Evolutionary conservation across 1,284 basidiomycete genomes (phyloP), one percentile per base, ranked within the genome.

Genomic region (Ceratobasidium theobromae): DNA sequence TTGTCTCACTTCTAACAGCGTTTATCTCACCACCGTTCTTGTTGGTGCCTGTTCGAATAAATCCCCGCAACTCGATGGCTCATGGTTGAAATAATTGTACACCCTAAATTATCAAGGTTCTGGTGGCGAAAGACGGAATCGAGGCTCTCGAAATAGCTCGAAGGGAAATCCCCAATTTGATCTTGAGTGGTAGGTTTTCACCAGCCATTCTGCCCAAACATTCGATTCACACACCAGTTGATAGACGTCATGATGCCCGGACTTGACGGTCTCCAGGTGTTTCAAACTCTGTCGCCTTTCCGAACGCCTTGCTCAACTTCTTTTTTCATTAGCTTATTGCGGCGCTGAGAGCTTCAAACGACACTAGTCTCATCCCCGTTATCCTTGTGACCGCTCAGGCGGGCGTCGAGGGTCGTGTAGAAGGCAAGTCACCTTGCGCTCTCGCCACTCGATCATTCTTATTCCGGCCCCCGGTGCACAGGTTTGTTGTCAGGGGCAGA

Each of bases 201-300:
- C 30, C 5, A 38, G 35, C 8, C 35, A 16, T 46, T n/a, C 28
- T 27, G 33, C 2, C 21, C 23, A 51, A 14, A 4, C 21, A 23
- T 6, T 38, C 27, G 12, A 27, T 40, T 14, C 16, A 38, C 23
- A 8, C 35, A 5, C 9, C 43, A n/a, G 18, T 45, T 45, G 33
- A 23, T 51, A 62, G 57, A 80, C 64, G 75, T 78, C 5, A 77
- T 77, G 74, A 77, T 79, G 76, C 77, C 77, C 1, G 58, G 69
- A 12, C 32, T 51, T 21, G 57, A 62, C 28, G 57, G 57, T 3
- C 28, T 62, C 14, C 57, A 62, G 57, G 57, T 62, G 45, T 49
- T 35, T 72, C 69, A 64, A 27, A 18, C 16, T 6, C 45, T 28
- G 6, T 52, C 21, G 8, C 38, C 8, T 5, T 28, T 8, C 48